Evolutionary conservation across 2,329 filamentous ascomycete species (phyloP).

Genomic region (Curvularia verruculosa): DNA sequence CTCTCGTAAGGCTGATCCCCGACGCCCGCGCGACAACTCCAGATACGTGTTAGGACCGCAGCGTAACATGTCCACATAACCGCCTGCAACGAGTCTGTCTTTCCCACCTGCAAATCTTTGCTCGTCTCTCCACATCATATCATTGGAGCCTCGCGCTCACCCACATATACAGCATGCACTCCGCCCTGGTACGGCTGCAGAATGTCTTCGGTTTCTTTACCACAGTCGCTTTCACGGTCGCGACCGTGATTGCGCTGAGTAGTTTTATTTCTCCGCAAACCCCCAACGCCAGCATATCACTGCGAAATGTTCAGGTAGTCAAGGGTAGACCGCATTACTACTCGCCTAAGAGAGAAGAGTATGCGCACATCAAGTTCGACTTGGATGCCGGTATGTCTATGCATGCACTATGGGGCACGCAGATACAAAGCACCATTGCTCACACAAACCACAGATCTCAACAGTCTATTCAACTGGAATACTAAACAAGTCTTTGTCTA

Average conservation of each 20-base stretch:
- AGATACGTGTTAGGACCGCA: conserved; percentile 46
- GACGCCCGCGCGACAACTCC: conserved; percentile 31
- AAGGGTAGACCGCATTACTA: conserved; percentile 97
- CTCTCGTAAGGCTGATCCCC: conserved; percentile 32
- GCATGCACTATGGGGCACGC: not conserved
- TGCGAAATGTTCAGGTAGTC: conserved; percentile 84
- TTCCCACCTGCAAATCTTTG: not conserved
- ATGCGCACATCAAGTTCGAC: conserved; percentile 91
- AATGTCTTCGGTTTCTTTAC: conserved; percentile 99
- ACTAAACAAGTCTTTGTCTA: conserved; percentile 98
- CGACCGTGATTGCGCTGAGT: conserved; percentile 78
- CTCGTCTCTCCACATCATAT: not conserved
- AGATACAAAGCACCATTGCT: not conserved
- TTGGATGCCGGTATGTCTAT: conserved; percentile 70
- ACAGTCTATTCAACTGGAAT: conserved; percentile 97
- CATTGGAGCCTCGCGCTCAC: conserved; percentile 4
- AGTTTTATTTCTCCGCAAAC: conserved; percentile 73
- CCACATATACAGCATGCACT: conserved; percentile 70
- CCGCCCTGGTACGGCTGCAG: conserved; percentile 81
- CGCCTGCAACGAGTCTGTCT: conserved; percentile 6
- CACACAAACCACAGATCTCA: conserved; percentile 66
- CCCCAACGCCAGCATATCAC: conserved; percentile 67
- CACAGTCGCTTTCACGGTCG: conserved; percentile 84
- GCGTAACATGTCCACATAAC: conserved; percentile 18
- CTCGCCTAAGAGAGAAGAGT: conserved; percentile 89